Evolutionary conservation across 2,329 filamentous ascomycete genomes (phyloP), one percentile per base, ranked within the genome.

Genomic region (Colletotrichum neosansevieriae): DNA sequence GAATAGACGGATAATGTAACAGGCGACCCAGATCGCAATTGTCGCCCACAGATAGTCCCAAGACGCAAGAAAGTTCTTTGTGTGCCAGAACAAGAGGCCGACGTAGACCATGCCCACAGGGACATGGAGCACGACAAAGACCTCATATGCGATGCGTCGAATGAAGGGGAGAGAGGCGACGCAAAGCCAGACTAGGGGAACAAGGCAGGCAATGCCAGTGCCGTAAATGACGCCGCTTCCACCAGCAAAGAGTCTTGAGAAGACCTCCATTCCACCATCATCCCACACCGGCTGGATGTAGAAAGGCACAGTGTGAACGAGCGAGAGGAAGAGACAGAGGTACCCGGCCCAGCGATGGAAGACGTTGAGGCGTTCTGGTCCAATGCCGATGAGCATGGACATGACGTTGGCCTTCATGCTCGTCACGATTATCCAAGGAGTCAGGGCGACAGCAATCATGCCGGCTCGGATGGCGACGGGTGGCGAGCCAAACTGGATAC

Each of bases 291-390:
- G 94, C 64, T 94, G 94, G 63, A 98, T 80, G 74, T 97, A 97
- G 76, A 97, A 98, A 0, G 95, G 95, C 15, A 97, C 84, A 19
- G 91, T 93, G 76, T 98, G 95, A 17, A 97, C 85, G 62, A 98
- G 83, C 32, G 92, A 91, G 65, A 98, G 83, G 70, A 97, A 91
- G 1, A 97, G 84, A 75, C 92, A 96, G 11, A 98, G 81, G 76
- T 97, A 97, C 32, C 92, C 93, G 7, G 92, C 89, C 94, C 94
- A 98, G 73, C 95, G 89, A 79, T 98, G 95, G 68, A 98, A 86
- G 36, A 98, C 94, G 73, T 97, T 98, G 58, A 98, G 86, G 56
- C 95, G 87, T 77, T 98, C 95, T 42, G 96, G 94, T 3, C 94
- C 93, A 72, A 98, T 95, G 13, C 95, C 95, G 4, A 94, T 97